Evolutionary conservation across 2,329 filamentous ascomycete genomes (phyloP).

Genomic region (Aspergillus versicolor): DNA sequence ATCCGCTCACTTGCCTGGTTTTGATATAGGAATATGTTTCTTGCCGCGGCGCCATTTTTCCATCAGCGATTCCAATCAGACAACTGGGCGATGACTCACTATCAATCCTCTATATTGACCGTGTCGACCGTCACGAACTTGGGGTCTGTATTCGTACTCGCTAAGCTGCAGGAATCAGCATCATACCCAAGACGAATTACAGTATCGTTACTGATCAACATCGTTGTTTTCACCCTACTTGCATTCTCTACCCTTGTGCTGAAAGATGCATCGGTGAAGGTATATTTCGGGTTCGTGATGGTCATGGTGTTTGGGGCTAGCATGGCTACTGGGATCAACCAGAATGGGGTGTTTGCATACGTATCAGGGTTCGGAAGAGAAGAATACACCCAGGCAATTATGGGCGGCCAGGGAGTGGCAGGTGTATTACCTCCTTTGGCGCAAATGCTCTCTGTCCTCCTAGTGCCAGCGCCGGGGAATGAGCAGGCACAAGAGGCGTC

Average conservation of each 20-base stretch:
- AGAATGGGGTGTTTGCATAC: constrained; percentile 93
- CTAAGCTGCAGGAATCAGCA: constrained; percentile 75
- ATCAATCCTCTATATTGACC: constrained; percentile 85
- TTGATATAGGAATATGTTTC: constrained; percentile 84
- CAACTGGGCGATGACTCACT: constrained; percentile 72
- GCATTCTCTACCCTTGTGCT: constrained; percentile 75
- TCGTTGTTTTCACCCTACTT: constrained; percentile 72
- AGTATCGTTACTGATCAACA: constrained; percentile 72
- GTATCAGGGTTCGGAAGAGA: constrained; percentile 79
- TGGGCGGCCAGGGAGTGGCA: constrained; percentile 89
- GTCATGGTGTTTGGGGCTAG: constrained; percentile 77
- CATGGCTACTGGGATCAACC: constrained; percentile 77
- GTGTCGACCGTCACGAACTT: constrained; percentile 85
- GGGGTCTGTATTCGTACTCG: constrained; percentile 70
- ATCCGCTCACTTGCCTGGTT: not conserved
- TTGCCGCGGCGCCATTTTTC: constrained; percentile 93
- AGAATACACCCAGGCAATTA: constrained; percentile 93
- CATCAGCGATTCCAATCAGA: constrained; percentile 72
- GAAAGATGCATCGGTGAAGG: constrained; percentile 58
- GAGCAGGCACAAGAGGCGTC: constrained; percentile 43
- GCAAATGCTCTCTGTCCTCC: constrained; percentile 80
- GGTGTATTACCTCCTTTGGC: constrained; percentile 86
- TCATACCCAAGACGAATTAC: constrained; percentile 88
- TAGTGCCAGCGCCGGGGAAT: constrained; percentile 52
- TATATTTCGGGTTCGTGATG: constrained; percentile 81